Base-by-base conservation (phyloP, 345 rosid species). In the Eucalyptus cloeziana region DNA sequence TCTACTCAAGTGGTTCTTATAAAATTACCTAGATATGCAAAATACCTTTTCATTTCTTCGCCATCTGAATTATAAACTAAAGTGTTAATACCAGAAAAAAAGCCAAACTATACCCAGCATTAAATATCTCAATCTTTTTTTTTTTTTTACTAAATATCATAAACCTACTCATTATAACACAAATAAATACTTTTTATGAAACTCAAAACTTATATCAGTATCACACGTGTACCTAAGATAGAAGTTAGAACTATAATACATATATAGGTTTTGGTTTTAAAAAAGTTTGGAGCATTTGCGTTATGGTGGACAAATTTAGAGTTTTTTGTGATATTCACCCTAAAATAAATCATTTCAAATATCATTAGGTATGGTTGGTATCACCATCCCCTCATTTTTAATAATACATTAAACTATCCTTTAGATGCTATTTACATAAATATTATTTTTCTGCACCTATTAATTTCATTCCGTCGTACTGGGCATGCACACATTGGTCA, bases 301-400 rank as follows among this genome's bases (percentile, higher is more conserved):
- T 56, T 22, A 9, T 0, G 5, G 3, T 56, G 3, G 30, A 24
- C 13, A 56, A 56, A 56, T 56, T 56, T 56, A 56, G 5, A 24
- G 5, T 56, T 56, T 22, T 56, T 21, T 0, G 5, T 24, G 6
- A 5, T 24, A 2, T 1, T 56, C 10, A 1, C 6, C 6, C 13
- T 15, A n/a, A 64, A 14, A 64, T n/a, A 64, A 64, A n/a, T 64
- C 10, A 7, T 33, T 64, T n/a, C 19, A 15, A 15, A 64, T 64
- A 64, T n/a, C 11, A 64, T 7, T 31, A 64, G 9, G 2, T 14
- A n/a, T 15, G 76, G 6, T 7, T n/a, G 76, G 76, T 64, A n/a
- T 52, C 5, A 1, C 9, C 11, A 3, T 15, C 76, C 21, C 21
- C 40, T 64, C 19, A 15, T 64, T n/a, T 62, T 27, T 3, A 6